phyloP scores from a whole-genome alignment of 176 grass and related monocot genomes.

The Olyra latifolia region DNA sequence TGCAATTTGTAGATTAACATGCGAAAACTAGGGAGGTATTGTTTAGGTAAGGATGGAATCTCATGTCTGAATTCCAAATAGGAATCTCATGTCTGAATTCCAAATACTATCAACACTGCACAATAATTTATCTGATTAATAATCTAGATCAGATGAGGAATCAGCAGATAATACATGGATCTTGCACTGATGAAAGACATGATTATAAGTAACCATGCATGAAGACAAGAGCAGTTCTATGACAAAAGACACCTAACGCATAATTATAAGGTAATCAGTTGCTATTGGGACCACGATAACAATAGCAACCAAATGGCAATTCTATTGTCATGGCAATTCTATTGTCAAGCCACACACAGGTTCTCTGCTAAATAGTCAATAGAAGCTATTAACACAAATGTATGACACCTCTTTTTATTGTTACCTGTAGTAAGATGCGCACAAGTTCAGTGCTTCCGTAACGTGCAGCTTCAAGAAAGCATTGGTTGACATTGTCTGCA shows the following conservation, averaged over 20 bases:
- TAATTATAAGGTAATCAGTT: not conserved
- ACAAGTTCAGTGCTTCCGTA: conserved; percentile 96
- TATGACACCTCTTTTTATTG: not conserved
- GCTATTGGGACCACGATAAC: not conserved
- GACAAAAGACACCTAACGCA: not conserved
- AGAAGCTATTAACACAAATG: conserved; percentile 18
- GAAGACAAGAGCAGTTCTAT: not conserved
- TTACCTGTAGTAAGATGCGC: conserved; percentile 88
- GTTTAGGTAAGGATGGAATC: not conserved
- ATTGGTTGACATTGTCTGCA: conserved; percentile 97
- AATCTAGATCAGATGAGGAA: not conserved
- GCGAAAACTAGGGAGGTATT: conserved; percentile 6
- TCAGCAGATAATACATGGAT: not conserved
- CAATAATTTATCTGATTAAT: not conserved
- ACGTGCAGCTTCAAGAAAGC: conserved; percentile 93
- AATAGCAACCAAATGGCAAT: not conserved
- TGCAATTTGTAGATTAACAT: not conserved
- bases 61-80: not conserved
- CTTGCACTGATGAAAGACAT: too few relatives aligned
- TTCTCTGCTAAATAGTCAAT: not conserved
- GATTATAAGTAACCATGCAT: not conserved
- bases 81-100: not conserved
- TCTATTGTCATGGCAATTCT: not conserved
- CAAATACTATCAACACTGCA: not conserved
- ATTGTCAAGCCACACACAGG: not conserved